These are phyloP conservation scores for Phytophthora sp. DNA, from an alignment of 352 stramenopile genomes.

Conservation along the genomic window DNA sequence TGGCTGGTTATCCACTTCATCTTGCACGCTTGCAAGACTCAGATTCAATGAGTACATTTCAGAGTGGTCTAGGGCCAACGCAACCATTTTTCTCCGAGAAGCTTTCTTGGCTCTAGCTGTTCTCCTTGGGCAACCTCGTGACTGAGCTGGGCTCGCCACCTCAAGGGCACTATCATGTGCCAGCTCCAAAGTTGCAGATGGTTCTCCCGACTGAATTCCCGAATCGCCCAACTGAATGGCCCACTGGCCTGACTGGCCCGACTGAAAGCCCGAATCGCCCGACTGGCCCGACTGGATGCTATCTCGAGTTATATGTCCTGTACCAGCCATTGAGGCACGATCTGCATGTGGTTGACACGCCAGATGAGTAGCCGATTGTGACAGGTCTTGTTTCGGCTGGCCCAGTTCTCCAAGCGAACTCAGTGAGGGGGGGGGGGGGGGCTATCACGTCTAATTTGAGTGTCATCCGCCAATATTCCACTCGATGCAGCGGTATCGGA, in stretches of 20 bases:
- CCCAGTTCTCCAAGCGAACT: too few species aligned
- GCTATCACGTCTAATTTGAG: too few species aligned
- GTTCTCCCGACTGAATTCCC: too few species aligned
- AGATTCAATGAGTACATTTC: neutral
- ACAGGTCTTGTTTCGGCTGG: too few species aligned
- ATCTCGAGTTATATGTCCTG: too few species aligned
- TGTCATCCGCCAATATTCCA: too few species aligned
- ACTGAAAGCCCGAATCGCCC: neutral
- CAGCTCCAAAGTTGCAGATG: neutral
- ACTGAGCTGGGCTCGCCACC: neutral
- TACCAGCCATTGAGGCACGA: too few species aligned
- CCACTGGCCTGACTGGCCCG: neutral
- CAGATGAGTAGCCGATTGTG: neutral
- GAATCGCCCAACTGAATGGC: neutral
- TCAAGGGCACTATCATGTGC: neutral
- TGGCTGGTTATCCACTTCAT: neutral
- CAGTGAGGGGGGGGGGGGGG: too few species aligned
- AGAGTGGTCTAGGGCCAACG: neutral
- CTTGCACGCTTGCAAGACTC: neutral
- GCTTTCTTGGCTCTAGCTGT: neutral
- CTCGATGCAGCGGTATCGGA: too few species aligned
- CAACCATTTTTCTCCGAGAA: neutral
- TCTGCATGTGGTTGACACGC: too few species aligned
- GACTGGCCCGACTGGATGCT: too few species aligned
- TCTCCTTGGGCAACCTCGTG: neutral